phyloP scores from a whole-genome alignment of 129 eudicot species.

The Arctium minus region DNA sequence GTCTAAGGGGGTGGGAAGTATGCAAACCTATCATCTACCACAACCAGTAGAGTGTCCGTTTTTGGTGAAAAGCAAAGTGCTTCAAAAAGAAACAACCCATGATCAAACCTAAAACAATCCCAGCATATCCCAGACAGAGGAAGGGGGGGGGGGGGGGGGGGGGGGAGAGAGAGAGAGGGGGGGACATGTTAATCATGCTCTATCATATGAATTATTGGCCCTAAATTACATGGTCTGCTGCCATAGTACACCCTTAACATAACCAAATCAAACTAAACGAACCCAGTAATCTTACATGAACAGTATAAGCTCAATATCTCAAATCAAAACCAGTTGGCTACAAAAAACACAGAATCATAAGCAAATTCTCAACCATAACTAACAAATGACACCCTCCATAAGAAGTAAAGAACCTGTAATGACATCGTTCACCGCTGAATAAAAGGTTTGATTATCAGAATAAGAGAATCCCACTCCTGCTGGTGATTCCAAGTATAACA shows the following conservation, averaged over 20 bases:
- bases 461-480: conserved; percentile 94
- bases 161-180: no score
- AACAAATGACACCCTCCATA: neutral
- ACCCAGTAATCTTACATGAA: neutral
- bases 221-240: neutral
- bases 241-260: neutral
- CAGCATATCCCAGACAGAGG: no score
- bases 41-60: no score
- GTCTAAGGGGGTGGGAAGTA: no score
- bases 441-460: conserved; percentile 52
- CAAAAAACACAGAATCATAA: neutral
- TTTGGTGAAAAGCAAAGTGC: no score
- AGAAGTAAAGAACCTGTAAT: conserved; percentile 52
- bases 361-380: neutral
- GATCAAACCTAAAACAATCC: no score
- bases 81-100: no score
- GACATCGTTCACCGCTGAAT: conserved; percentile 43
- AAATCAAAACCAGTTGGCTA: neutral
- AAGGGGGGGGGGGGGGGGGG: no score
- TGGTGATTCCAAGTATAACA: conserved; percentile 89
- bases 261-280: neutral
- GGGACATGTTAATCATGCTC: no score
- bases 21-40: no score
- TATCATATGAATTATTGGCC: neutral
- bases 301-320: neutral